Evolutionary conservation across 805 yeast species (phyloP), one percentile per base, ranked within the genome.

Genomic region (Suhomyces pyralidae): DNA sequence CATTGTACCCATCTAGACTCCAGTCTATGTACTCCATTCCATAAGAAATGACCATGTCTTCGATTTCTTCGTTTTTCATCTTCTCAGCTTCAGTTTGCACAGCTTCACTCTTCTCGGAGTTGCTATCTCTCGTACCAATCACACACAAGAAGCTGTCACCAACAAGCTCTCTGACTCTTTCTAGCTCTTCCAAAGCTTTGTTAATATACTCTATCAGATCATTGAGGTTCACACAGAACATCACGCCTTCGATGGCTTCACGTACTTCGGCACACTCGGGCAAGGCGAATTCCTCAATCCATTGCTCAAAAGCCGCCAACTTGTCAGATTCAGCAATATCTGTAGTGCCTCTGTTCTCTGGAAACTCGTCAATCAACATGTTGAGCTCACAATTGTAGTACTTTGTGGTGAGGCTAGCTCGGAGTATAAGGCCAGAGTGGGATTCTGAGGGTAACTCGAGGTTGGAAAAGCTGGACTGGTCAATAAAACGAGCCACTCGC

Each of bases 21-120:
- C 70, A 61, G 44, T 73, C 65, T 2, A 80, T 62, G 52, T 67
- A 78, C 53, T 80, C 84, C 50, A 77, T 67, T 2, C 82, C 83
- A 28, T 64, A 51, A 6, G 55, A 53, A 3, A 76, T 60, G 10
- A 66, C 67, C 25, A 60, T 47, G 54, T 79, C 82, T 57, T 79
- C 83, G 7, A 75, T 50, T 3, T 61, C 73, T 9, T 59, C 32
- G 12, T 28, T 28, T 28, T 28, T 28, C 32, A 28, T 28, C n/a
- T 28, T 28, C 32, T 12, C 14, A 28, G 32, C 60, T 10, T 61
- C 44, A 14, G 50, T 49, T 1, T 52, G 48, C 28, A 26, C 12
- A 15, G 47, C 57, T 12, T 49, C 46, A 7, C 52, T 53, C 15
- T 32, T 32, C 6, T 10, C 38, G 3, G 42, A 40, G 20, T 1